Evolutionary conservation across 495 filamentous ascomycete genomes (phyloP).

Genomic region (Annulohypoxylon stygium): DNA sequence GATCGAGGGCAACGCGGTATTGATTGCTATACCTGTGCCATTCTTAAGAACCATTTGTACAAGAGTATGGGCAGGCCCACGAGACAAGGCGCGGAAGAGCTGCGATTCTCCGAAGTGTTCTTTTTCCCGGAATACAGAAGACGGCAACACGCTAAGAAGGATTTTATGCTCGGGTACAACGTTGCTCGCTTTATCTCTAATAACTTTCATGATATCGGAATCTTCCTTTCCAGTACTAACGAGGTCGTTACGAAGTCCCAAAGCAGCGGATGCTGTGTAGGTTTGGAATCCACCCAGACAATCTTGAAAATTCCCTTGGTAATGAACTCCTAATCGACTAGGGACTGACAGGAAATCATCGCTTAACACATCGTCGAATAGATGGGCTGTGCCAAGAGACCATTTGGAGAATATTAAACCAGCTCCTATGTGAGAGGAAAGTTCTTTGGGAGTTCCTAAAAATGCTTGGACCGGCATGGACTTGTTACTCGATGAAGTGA

Average conservation of each 20-base stretch:
- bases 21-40: constrained; percentile 85
- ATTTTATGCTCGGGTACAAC: constrained; percentile 86
- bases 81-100: constrained; percentile 81
- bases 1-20: constrained; percentile 86
- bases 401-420: constrained; percentile 82
- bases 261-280: constrained; percentile 90
- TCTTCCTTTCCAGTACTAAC: constrained; percentile 91
- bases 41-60: constrained; percentile 77
- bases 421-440: constrained; percentile 83
- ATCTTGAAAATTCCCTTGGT: constrained; percentile 96
- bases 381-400: constrained; percentile 89
- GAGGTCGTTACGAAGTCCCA: constrained; percentile 91
- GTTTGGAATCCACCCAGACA: constrained; percentile 96
- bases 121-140: constrained; percentile 81
- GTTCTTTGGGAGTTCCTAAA: constrained; percentile 90
- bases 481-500: constrained; percentile 67
- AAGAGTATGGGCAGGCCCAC: constrained; percentile 77
- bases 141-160: constrained; percentile 85
- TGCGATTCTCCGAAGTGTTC: constrained; percentile 79
- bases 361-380: constrained; percentile 88
- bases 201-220: constrained; percentile 91
- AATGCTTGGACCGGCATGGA: constrained; percentile 86
- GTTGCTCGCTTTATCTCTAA: constrained; percentile 81
- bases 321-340: constrained; percentile 88
- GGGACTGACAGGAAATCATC: constrained; percentile 94